phyloP scores from a whole-genome alignment of 495 filamentous ascomycete genomes.

The Cudoniella acicularis region DNA sequence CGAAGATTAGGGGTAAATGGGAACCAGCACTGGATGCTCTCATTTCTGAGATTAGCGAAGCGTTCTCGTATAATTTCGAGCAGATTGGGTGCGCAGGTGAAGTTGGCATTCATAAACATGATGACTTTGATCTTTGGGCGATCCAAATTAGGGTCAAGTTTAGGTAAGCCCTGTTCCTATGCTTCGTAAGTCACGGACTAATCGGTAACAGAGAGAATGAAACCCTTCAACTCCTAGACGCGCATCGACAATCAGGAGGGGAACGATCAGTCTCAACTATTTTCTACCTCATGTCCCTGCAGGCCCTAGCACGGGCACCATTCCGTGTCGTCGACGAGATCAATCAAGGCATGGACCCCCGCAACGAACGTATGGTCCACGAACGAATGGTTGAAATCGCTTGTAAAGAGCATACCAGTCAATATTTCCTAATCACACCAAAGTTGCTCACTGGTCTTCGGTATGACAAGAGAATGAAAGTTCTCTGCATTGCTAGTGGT shows the following conservation, averaged over 20 bases:
- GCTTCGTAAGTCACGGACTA: neutral
- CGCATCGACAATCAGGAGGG: slow-evolving; percentile 92
- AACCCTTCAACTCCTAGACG: slow-evolving; percentile 75
- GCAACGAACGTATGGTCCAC: slow-evolving; percentile 97
- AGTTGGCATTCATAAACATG: slow-evolving; percentile 74
- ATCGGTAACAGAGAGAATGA: slow-evolving; percentile 62
- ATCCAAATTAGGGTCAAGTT: slow-evolving; percentile 95
- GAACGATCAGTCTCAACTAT: slow-evolving; percentile 96
- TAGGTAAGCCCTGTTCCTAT: slow-evolving; percentile 49
- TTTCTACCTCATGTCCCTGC: slow-evolving; percentile 98
- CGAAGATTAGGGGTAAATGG: slow-evolving; percentile 58
- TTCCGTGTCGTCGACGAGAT: slow-evolving; percentile 99
- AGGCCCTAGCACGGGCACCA: slow-evolving; percentile 89
- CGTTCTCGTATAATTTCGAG: slow-evolving; percentile 85
- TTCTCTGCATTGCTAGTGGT: slow-evolving; percentile 90
- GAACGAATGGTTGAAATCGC: slow-evolving; percentile 94
- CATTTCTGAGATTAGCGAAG: slow-evolving; percentile 76
- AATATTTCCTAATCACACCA: slow-evolving; percentile 97
- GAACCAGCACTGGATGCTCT: slow-evolving; percentile 81
- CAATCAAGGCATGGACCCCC: slow-evolving; percentile 98
- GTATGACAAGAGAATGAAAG: slow-evolving; percentile 86
- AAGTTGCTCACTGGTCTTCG: slow-evolving; percentile 82
- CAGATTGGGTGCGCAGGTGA: slow-evolving; percentile 96
- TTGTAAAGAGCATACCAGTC: slow-evolving; percentile 65
- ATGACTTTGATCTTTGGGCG: slow-evolving; percentile 89